A percentile compares a stretch with the other conserved stretches of the same genome.
Evolutionary conservation across 2,329 filamentous ascomycete species (phyloP).

Genomic region (Zalaria sp.): DNA sequence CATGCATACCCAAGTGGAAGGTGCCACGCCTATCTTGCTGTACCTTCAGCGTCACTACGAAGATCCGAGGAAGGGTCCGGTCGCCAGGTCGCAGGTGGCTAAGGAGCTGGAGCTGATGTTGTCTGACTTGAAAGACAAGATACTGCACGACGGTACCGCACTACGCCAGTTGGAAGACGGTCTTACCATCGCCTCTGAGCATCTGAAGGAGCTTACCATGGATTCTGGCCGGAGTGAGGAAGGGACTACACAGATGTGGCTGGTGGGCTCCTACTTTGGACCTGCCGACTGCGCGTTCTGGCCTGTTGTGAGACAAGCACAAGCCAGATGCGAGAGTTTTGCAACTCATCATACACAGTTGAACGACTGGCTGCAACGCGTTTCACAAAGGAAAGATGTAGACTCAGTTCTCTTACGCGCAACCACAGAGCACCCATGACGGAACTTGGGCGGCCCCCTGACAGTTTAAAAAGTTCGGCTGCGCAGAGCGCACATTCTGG

Average conservation of each 20-base stretch:
- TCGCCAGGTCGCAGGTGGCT: neutral
- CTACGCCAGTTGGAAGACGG: neutral
- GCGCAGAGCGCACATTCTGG: too few species aligned
- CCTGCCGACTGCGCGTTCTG: conserved; percentile 1
- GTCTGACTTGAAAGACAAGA: neutral
- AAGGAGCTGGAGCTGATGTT: conserved; percentile 1
- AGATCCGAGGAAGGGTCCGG: neutral
- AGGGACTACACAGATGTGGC: neutral
- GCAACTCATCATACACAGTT: neutral
- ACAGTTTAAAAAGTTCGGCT: too few species aligned
- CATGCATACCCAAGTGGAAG: conserved; percentile 17
- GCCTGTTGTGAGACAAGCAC: neutral
- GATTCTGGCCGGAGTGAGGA: neutral
- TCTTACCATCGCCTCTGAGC: neutral
- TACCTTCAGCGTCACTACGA: conserved; percentile 20
- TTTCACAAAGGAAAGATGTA: neutral
- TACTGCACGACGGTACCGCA: neutral
- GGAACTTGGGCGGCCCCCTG: too few species aligned
- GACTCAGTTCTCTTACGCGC: too few species aligned
- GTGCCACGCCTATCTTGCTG: conserved; percentile 14
- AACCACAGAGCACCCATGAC: too few species aligned
- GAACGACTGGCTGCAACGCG: neutral
- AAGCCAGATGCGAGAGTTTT: neutral
- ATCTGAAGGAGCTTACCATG: neutral
- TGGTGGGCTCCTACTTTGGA: neutral